These are phyloP conservation scores for Calophaca sinica DNA, from an alignment of 306 rosid species.

Conservation along the genomic window DNA sequence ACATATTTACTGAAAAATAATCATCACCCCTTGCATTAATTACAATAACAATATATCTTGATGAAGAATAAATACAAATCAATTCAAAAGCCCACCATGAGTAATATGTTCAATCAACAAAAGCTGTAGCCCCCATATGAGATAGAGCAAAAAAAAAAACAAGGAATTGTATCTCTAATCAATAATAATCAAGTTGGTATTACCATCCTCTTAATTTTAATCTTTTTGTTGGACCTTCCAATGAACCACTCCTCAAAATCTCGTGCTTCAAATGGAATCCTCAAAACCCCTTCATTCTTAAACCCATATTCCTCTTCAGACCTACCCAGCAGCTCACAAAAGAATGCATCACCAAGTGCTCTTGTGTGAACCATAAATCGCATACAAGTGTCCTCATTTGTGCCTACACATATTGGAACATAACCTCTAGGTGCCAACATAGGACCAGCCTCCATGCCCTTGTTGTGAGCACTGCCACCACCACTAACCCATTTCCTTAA, in stretches of 20 bases:
- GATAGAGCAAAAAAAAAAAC: neutral
- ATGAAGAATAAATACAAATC: neutral
- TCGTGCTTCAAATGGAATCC: constrained; percentile 57
- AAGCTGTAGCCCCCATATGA: neutral
- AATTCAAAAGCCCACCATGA: neutral
- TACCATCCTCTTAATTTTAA: constrained; percentile 41
- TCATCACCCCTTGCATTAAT: constrained; percentile 2
- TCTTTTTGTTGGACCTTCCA: constrained; percentile 46
- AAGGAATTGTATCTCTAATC: neutral
- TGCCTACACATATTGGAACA: constrained; percentile 67
- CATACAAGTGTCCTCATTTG: constrained; percentile 41
- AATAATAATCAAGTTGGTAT: constrained; percentile 33
- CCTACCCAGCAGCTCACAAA: constrained; percentile 50
- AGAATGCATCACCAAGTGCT: constrained; percentile 49
- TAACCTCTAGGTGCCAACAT: constrained; percentile 50
- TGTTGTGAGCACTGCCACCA: neutral
- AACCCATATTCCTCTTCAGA: constrained; percentile 62
- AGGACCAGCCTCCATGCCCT: constrained; percentile 25
- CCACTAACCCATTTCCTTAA: constrained; percentile 40
- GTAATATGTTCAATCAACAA: neutral
- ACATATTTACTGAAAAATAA: constrained; percentile 9
- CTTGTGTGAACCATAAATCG: constrained; percentile 53
- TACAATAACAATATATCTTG: neutral
- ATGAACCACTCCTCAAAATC: constrained; percentile 63
- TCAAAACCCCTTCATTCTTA: constrained; percentile 57